Percentiles rank a stretch among this genome's conserved stretches.
Conservation (phyloP, 176 grass and related monocot genomes). For the Chrysopogon serrulatus region DNA sequence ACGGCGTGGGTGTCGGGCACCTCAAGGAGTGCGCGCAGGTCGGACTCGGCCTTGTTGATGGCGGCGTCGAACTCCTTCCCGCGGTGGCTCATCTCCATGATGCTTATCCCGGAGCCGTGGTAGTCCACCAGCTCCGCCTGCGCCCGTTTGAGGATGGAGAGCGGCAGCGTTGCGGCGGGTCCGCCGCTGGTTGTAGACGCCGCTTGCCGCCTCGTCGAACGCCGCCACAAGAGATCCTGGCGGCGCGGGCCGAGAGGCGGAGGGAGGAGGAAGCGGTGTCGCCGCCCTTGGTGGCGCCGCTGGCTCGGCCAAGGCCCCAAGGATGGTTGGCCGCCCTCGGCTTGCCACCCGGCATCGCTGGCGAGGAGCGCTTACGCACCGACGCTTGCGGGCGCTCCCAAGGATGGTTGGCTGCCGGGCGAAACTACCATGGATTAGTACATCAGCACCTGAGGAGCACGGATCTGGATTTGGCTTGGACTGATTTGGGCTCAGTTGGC, state of each 20-base stretch:
- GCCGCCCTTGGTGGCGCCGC: not conserved
- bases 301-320: too few species aligned
- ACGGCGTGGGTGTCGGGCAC: slow-evolving; percentile 75
- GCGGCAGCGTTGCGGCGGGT: slow-evolving; percentile 73
- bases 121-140: slow-evolving; percentile 91
- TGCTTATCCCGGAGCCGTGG: slow-evolving; percentile 94
- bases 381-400: too few species aligned
- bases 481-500: too few species aligned
- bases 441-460: too few species aligned
- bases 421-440: too few species aligned
- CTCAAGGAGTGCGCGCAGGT: slow-evolving; percentile 71
- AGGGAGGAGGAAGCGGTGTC: not conserved
- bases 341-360: too few species aligned
- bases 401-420: too few species aligned
- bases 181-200: slow-evolving; percentile 85
- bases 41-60: slow-evolving; percentile 94
- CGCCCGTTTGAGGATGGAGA: slow-evolving; percentile 66
- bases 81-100: slow-evolving; percentile 99
- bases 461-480: too few species aligned
- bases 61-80: slow-evolving; percentile 87
- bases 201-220: slow-evolving; percentile 21
- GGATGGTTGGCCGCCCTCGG: too few species aligned
- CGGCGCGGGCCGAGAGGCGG: slow-evolving; percentile 4
- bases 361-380: too few species aligned
- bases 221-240: slow-evolving; percentile 50